These are phyloP conservation scores for Russula abietina DNA, from an alignment of 768 basidiomycete species.

Conservation along the genomic window DNA sequence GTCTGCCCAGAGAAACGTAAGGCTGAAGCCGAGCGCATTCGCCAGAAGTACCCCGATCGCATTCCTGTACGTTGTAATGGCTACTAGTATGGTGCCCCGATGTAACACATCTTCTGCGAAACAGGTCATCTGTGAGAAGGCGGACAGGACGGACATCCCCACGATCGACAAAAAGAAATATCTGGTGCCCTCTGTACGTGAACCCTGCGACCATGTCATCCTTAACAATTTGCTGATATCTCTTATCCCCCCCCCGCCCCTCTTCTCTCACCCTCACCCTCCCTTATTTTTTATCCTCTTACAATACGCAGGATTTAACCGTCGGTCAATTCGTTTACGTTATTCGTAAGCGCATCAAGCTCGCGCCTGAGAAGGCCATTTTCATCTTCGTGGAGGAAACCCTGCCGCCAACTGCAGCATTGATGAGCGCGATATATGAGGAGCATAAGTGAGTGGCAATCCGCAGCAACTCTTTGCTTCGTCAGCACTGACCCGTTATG, in stretches of 20 bases:
- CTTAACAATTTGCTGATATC: conserved; percentile 13
- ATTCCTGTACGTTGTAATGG: conserved; percentile 70
- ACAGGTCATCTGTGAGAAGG: conserved; percentile 99
- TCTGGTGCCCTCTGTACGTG: conserved; percentile 85
- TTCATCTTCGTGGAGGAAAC: conserved; percentile 99
- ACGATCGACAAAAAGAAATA: conserved; percentile 99
- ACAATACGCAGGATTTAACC: conserved; percentile 68
- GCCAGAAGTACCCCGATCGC: conserved; percentile 97
- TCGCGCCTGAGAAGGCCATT: conserved; percentile 98
- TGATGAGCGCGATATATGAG: conserved; percentile 99
- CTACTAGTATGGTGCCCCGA: too few species aligned
- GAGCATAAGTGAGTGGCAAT: conserved; percentile 78
- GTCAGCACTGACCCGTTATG: not conserved
- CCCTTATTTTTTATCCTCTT: too few species aligned
- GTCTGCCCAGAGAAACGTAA: conserved; percentile 85
- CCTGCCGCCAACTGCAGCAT: conserved; percentile 92
- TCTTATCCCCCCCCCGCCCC: not conserved
- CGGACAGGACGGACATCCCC: conserved; percentile 95
- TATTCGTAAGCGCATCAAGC: conserved; percentile 99
- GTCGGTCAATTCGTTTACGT: conserved; percentile 99
- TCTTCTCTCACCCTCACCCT: not conserved
- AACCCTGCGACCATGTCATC: conserved; percentile 28
- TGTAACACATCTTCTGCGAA: not conserved
- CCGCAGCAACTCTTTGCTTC: not conserved
- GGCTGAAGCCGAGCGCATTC: conserved; percentile 96